Conservation (phyloP, 345 rosid genomes). For the Hibiscus trionum region DNA sequence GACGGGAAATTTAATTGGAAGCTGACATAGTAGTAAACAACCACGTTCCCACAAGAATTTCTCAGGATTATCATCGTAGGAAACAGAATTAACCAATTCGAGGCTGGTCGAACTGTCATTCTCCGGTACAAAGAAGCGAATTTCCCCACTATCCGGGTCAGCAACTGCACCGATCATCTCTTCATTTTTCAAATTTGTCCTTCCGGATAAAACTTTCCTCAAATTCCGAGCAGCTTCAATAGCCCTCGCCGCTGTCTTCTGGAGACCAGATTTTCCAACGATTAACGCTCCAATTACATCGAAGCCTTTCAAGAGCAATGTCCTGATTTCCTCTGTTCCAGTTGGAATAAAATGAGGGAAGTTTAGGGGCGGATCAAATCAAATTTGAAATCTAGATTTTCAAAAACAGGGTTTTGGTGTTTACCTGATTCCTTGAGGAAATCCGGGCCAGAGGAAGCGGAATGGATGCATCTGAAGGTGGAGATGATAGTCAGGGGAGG, state of each 20-base stretch:
- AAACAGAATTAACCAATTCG: slow-evolving; percentile 42
- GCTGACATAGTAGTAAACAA: slow-evolving; percentile 72
- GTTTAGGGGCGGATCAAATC: background rate
- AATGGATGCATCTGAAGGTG: slow-evolving; percentile 62
- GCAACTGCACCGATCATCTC: slow-evolving; percentile 58
- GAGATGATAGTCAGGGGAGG: slow-evolving; percentile 74
- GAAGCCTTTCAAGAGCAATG: slow-evolving; percentile 64
- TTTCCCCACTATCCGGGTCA: slow-evolving; percentile 31
- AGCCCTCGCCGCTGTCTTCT: slow-evolving; percentile 44
- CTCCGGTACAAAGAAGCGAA: slow-evolving; percentile 46
- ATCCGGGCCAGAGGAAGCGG: slow-evolving; percentile 29
- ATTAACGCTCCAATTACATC: slow-evolving; percentile 61
- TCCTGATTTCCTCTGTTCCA: slow-evolving; percentile 59
- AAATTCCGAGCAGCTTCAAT: slow-evolving; percentile 44
- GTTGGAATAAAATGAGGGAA: background rate
- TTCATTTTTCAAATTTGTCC: slow-evolving; percentile 28
- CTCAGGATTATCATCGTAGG: slow-evolving; percentile 54
- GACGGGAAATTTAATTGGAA: slow-evolving; percentile 60
- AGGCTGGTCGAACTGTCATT: slow-evolving; percentile 27
- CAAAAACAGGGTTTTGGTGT: background rate
- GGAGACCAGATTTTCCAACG: slow-evolving; percentile 34
- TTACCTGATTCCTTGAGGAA: slow-evolving; percentile 66
- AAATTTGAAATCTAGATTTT: background rate
- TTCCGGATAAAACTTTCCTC: slow-evolving; percentile 38
- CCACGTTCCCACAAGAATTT: slow-evolving; percentile 72